These are phyloP conservation scores for Alisma plantagoaquatica DNA, from an alignment of 106 monocot species.

Conservation along the genomic window DNA sequence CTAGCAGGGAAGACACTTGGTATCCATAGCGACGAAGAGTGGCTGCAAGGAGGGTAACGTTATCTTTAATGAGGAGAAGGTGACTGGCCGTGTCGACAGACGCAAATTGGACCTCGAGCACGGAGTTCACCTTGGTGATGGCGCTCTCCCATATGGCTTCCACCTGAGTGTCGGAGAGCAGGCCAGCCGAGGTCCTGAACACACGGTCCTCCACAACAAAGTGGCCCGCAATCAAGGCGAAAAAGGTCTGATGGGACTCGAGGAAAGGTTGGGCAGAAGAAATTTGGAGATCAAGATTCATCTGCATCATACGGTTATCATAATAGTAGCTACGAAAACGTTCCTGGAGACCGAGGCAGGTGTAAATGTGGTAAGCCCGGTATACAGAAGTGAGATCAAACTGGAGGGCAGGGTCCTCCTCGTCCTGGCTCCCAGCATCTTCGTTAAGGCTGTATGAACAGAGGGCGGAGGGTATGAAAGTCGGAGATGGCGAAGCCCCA, in stretches of 20 bases:
- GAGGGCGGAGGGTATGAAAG: too few relatives aligned
- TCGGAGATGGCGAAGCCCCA: too few relatives aligned
- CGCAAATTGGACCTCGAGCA: constrained; percentile 12
- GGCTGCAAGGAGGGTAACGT: constrained; percentile 1
- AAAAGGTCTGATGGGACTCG: constrained; percentile 11
- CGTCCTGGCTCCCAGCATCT: too few relatives aligned
- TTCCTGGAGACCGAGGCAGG: constrained; percentile 12
- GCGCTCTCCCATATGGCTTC: constrained; percentile 12
- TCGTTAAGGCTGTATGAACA: too few relatives aligned
- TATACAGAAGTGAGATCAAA: constrained; percentile 7
- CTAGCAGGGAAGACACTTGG: constrained; percentile 1
- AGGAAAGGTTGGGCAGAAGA: too few relatives aligned
- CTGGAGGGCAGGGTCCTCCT: background rate
- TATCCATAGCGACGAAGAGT: constrained; percentile 7
- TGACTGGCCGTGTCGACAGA: constrained; percentile 12
- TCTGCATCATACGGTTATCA: constrained; percentile 11
- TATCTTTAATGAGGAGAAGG: too few relatives aligned
- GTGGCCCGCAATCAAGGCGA: constrained; percentile 13
- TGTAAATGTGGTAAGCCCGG: constrained; percentile 14
- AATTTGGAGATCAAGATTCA: constrained; percentile 12
- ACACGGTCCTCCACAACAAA: constrained; percentile 18
- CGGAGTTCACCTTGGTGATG: constrained; percentile 6
- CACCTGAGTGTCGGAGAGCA: constrained; percentile 7
- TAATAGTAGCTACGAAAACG: constrained; percentile 8
- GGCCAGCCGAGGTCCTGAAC: constrained; percentile 1